A percentile compares a stretch with the other conserved stretches of the same genome.
Evolutionary conservation across 805 yeast species (phyloP).

Genomic region (Zygosaccharomyces kombuchaensis): DNA sequence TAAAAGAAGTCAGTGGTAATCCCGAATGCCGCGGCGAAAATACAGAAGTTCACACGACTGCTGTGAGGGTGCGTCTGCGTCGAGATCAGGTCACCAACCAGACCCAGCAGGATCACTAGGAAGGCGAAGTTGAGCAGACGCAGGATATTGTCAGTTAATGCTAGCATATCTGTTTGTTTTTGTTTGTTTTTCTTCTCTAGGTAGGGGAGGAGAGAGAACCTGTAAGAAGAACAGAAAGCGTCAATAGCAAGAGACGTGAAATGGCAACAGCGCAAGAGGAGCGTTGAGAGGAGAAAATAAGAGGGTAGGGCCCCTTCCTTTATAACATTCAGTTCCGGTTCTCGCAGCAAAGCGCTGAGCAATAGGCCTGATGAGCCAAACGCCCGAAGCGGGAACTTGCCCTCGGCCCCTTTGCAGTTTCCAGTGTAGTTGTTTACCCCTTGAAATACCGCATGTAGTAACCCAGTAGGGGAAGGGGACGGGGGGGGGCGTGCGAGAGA

Average conservation of each 20-base stretch:
- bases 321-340: not conserved
- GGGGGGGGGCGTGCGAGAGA: not conserved
- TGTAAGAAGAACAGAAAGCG: not conserved
- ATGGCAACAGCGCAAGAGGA: not conserved
- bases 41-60: constrained; percentile 83
- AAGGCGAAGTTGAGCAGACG: constrained; percentile 73
- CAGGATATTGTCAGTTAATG: constrained; percentile 69
- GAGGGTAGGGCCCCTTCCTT: not conserved
- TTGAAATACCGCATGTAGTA: constrained; percentile 2
- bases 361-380: constrained; percentile 2
- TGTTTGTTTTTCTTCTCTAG: not conserved
- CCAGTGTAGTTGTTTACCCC: constrained; percentile 5
- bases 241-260: not conserved
- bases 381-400: constrained; percentile 1
- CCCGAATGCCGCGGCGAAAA: constrained; percentile 86
- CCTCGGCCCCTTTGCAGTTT: constrained; percentile 1
- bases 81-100: constrained; percentile 83
- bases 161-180: constrained; percentile 41
- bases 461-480: not conserved
- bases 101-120: constrained; percentile 75
- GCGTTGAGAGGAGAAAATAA: not conserved
- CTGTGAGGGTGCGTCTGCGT: constrained; percentile 38
- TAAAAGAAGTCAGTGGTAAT: constrained; percentile 74
- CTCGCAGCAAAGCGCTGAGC: constrained; percentile 6
- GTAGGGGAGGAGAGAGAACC: too few species aligned